Percentiles rank a stretch among this genome's conserved stretches.
These are phyloP conservation scores for Fusarium concolor DNA, from an alignment of 2,329 filamentous ascomycete genomes.

Conservation along the genomic window DNA sequence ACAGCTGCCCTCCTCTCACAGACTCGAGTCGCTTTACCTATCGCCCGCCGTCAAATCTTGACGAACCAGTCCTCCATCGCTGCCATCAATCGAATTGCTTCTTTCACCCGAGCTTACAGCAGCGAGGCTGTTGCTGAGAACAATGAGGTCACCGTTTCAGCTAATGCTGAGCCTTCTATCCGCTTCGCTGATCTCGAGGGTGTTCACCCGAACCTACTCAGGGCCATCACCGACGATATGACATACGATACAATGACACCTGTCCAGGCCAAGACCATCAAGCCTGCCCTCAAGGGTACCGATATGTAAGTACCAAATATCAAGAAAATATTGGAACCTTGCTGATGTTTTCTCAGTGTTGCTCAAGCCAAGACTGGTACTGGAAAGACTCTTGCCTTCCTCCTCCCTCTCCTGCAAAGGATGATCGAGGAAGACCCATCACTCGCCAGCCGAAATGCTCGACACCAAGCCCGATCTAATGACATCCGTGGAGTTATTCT, in stretches of 20 bases:
- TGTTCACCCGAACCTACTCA: slow-evolving; percentile 74
- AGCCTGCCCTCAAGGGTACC: slow-evolving; percentile 79
- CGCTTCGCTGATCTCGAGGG: slow-evolving; percentile 61
- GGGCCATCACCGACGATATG: slow-evolving; percentile 78
- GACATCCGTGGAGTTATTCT: slow-evolving; percentile 78
- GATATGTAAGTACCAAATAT: slow-evolving; percentile 76
- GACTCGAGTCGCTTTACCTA: slow-evolving; percentile 44
- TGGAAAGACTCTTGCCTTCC: slow-evolving; percentile 94
- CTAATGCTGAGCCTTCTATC: slow-evolving; percentile 46
- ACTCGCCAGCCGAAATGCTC: slow-evolving; percentile 62
- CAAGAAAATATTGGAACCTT: background rate
- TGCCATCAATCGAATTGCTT: slow-evolving; percentile 40
- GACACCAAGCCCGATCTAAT: slow-evolving; percentile 55
- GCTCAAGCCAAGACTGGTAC: slow-evolving; percentile 98
- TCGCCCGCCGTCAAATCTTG: slow-evolving; percentile 41
- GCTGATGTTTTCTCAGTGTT: slow-evolving; percentile 60
- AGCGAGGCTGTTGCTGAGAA: slow-evolving; percentile 52
- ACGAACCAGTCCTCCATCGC: slow-evolving; percentile 29
- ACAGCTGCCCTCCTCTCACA: slow-evolving; percentile 48
- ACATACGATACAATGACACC: slow-evolving; percentile 88
- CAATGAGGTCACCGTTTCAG: slow-evolving; percentile 8
- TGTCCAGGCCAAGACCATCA: slow-evolving; percentile 87
- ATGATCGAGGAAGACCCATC: slow-evolving; percentile 74
- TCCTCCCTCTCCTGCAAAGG: slow-evolving; percentile 85
- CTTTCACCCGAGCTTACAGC: slow-evolving; percentile 54